Conservation (phyloP, 768 basidiomycete genomes). For the Calvatia gigantea region DNA sequence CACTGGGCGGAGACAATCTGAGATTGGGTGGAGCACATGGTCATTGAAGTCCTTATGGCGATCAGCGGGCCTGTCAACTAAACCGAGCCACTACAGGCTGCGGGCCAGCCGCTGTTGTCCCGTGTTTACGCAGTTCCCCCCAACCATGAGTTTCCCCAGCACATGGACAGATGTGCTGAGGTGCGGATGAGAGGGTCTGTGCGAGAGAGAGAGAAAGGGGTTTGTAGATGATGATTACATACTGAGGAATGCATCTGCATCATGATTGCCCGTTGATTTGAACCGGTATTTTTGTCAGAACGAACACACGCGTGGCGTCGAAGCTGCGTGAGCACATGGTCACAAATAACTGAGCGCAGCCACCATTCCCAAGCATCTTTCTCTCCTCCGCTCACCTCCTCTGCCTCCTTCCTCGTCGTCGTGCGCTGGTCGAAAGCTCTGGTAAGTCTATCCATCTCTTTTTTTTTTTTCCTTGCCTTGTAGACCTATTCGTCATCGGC, state of each 20-base stretch:
- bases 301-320: conserved; percentile 12
- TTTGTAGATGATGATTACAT: no score
- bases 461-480: neutral
- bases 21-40: conserved; percentile 13
- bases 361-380: conserved; percentile 21
- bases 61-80: neutral
- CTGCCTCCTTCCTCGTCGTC: conserved; percentile 21
- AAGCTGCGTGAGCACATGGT: conserved; percentile 22
- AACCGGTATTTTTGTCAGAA: conserved; percentile 8
- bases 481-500: neutral
- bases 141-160: neutral
- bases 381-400: conserved; percentile 23
- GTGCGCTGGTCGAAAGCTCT: conserved; percentile 11
- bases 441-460: conserved; percentile 4
- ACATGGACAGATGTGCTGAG: conserved; percentile 7
- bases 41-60: neutral
- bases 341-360: conserved; percentile 19
- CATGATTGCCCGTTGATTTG: conserved; percentile 11
- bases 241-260: conserved; percentile 13
- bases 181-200: neutral
- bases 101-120: neutral
- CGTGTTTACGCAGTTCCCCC: no score
- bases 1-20: conserved; percentile 5
- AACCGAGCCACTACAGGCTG: neutral
- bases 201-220: conserved; percentile 6